Evolutionary conservation across 352 stramenopile species (phyloP), one percentile per base, ranked within the genome.

Genomic region (Globisporangium spiculum): DNA sequence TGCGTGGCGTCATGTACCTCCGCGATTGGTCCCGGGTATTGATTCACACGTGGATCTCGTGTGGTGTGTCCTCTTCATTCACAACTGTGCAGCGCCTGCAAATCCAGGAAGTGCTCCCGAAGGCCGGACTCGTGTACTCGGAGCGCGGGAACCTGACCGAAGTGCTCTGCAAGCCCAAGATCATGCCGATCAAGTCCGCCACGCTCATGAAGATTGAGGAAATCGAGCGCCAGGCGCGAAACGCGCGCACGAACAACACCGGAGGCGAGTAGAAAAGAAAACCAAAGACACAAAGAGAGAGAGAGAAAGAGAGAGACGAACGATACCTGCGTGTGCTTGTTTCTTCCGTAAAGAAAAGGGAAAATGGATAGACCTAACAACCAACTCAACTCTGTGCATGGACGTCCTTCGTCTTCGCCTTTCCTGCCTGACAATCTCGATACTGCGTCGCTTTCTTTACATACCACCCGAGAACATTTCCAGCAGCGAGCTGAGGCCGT

Each of bases 131-230:
- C 7, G 89, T 97, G 58, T 96, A 94, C 75, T 97, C 90, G 34
- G 89, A 97, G 69, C 81, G 84, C 36, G 84, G 85, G n/a, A 92
- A 94, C 65, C 63, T 96, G 34, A 93, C 79, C 0, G 87, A 96
- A 66, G 79, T 96, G 66, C 71, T 97, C 26, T 97, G 91, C 74
- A 97, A 97, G 46, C 91, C 91, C 20, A 97, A 97, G 71, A 93
- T 96, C 58, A 70, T 97, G 69, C 88, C 91, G 3, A 94, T 97
- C 74, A 96, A 97, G 74, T 95, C 84, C 24, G 81, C 88, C 58
- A 93, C 86, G 34, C 67, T 97, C 66, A 65, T 95, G 58, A 78
- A 81, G 59, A 94, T 97, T 54, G 88, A 97, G 68, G 80, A 96
- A 64, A 92, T 96, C 56, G 89, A 96, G 69, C 81, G 79, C 56